Evolutionary conservation across 192 early-diverging fungal species (phyloP).

Genomic region (Coemansia sp.): DNA sequence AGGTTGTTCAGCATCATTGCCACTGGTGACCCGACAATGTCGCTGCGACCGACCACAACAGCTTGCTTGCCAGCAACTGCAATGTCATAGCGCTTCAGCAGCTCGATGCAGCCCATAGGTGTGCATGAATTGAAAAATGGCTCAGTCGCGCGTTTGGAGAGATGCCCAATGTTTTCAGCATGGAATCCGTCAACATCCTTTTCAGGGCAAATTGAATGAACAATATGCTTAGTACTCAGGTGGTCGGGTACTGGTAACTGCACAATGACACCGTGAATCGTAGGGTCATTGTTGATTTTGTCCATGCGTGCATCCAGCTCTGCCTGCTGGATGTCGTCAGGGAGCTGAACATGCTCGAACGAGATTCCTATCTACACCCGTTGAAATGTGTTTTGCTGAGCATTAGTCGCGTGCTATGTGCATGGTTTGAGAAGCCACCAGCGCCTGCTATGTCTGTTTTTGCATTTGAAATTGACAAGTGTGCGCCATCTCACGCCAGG

Average conservation of each 20-base stretch:
- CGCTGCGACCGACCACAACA: slow-evolving; percentile 95
- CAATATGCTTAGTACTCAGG: slow-evolving; percentile 78
- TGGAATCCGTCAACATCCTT: slow-evolving; percentile 99
- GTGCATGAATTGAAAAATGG: slow-evolving; percentile 95
- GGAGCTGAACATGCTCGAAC: slow-evolving; percentile 69
- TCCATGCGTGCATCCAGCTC: slow-evolving; percentile 69
- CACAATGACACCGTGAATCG: slow-evolving; percentile 92
- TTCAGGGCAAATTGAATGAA: slow-evolving; percentile 76
- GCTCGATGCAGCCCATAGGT: slow-evolving; percentile 89
- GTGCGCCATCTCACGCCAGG: background rate
- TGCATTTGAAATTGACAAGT: too few species aligned
- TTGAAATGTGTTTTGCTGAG: background rate
- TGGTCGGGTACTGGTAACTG: slow-evolving; percentile 91
- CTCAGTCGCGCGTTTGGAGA: slow-evolving; percentile 75
- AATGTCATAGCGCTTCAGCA: slow-evolving; percentile 71
- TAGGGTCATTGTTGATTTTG: slow-evolving; percentile 73
- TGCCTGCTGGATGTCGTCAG: slow-evolving; percentile 64
- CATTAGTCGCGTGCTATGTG: background rate
- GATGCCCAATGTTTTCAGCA: slow-evolving; percentile 85
- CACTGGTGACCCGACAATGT: slow-evolving; percentile 89
- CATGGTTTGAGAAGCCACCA: background rate
- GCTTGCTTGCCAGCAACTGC: slow-evolving; percentile 81
- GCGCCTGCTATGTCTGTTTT: too few species aligned
- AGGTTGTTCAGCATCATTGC: slow-evolving; percentile 74
- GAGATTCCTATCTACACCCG: slow-evolving; percentile 68